Evolutionary conservation across 1,284 basidiomycete species (phyloP).

Genomic region (Ceratobasidium sp.): DNA sequence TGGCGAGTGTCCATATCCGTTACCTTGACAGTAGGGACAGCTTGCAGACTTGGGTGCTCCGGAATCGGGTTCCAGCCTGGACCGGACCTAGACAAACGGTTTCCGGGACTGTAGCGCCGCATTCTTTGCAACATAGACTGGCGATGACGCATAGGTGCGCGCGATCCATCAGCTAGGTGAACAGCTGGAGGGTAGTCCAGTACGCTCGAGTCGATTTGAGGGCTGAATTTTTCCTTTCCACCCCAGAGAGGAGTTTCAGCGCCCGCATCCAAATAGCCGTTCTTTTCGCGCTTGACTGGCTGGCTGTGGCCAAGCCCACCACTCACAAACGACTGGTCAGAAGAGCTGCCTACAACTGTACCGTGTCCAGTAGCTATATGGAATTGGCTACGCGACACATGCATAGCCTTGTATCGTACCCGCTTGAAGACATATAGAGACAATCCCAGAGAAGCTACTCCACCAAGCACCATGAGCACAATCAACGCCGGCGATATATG

Average conservation of each 20-base stretch:
- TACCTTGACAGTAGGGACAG: slow-evolving; percentile 28
- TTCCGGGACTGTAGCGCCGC: slow-evolving; percentile 15
- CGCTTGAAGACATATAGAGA: slow-evolving; percentile 32
- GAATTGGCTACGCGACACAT: slow-evolving; percentile 35
- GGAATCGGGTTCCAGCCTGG: slow-evolving; percentile 14
- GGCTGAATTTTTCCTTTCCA: slow-evolving; percentile 34
- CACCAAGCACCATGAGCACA: slow-evolving; percentile 29
- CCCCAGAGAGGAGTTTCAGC: slow-evolving; percentile 35
- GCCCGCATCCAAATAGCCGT: background rate
- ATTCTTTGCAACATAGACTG: slow-evolving; percentile 16
- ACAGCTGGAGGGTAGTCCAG: slow-evolving; percentile 22
- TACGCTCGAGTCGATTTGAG: background rate
- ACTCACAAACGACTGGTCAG: slow-evolving; percentile 32
- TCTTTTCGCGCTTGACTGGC: slow-evolving; percentile 5
- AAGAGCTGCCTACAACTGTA: slow-evolving; percentile 24
- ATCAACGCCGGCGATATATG: slow-evolving; percentile 35
- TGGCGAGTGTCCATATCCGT: slow-evolving; percentile 34
- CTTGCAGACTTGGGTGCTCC: background rate
- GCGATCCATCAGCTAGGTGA: background rate
- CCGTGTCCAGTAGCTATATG: slow-evolving; percentile 16
- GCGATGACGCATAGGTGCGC: slow-evolving; percentile 12
- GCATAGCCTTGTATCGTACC: slow-evolving; percentile 22
- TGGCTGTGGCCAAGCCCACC: slow-evolving; percentile 15
- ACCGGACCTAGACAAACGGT: slow-evolving; percentile 21
- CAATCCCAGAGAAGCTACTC: background rate